phyloP scores from a whole-genome alignment of 2,329 filamentous ascomycete genomes.

The Elsinoe ampelina region DNA sequence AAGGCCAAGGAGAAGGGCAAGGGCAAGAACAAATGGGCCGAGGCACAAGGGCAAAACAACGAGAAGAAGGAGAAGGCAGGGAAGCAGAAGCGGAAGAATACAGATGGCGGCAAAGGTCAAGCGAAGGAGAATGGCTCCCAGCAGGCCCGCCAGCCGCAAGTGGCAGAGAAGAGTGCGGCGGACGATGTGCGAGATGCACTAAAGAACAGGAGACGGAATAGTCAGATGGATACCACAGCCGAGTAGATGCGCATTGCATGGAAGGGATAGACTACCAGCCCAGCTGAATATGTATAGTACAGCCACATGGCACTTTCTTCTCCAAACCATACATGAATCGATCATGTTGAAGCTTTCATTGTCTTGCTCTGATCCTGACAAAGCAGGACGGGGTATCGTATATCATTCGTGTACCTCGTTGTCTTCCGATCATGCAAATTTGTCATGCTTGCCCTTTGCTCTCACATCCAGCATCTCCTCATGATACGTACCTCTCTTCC shows the following conservation, averaged over 20 bases:
- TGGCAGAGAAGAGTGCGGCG: background rate
- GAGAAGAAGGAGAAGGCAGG: constrained; percentile 4
- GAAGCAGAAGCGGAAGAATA: background rate
- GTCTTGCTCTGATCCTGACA: background rate
- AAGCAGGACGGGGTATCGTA: background rate
- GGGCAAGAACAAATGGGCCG: constrained; percentile 17
- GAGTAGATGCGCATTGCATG: background rate
- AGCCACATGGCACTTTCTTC: background rate
- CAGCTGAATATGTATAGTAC: background rate
- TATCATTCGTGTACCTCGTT: background rate
- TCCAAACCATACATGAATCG: background rate
- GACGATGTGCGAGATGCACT: background rate
- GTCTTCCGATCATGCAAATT: constrained; percentile 44
- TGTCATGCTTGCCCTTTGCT: constrained; percentile 88
- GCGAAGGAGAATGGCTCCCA: background rate
- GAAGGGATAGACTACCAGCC: background rate
- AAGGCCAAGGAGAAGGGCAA: constrained; percentile 22
- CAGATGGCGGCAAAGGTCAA: background rate
- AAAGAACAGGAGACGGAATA: background rate
- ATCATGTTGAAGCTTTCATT: background rate
- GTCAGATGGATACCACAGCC: background rate
- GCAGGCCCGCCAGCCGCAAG: too few species aligned
- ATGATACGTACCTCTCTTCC: constrained; percentile 80
- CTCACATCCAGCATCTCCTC: constrained; percentile 78
- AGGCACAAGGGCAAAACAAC: background rate